Conservation (phyloP, 768 basidiomycete genomes). For the Boletus sp. region DNA sequence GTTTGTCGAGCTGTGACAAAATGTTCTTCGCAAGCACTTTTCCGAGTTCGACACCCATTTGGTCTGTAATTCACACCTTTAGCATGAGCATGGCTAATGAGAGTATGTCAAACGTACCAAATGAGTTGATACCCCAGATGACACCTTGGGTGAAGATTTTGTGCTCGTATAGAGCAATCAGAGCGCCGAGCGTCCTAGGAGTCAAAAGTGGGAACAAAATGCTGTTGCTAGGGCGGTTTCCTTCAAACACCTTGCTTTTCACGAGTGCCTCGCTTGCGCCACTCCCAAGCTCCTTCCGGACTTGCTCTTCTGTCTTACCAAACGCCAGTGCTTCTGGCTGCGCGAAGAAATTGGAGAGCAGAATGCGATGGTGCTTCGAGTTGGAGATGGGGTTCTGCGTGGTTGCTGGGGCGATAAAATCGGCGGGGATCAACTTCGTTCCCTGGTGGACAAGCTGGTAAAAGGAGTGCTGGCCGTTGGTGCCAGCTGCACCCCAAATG, state of each 20-base stretch:
- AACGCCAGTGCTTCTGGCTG: conserved; percentile 98
- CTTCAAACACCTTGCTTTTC: conserved; percentile 98
- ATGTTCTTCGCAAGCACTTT: conserved; percentile 98
- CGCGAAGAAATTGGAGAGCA: conserved; percentile 97
- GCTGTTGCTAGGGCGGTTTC: conserved; percentile 94
- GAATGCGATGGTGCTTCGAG: conserved; percentile 95
- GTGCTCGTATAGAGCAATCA: conserved; percentile 94
- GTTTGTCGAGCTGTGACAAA: conserved; percentile 77
- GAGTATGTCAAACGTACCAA: conserved; percentile 51
- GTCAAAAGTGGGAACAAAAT: conserved; percentile 93
- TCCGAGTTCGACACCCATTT: conserved; percentile 99
- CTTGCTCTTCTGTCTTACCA: conserved; percentile 92
- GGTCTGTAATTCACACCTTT: conserved; percentile 49
- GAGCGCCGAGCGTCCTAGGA: conserved; percentile 80
- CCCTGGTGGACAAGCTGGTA: conserved; percentile 97
- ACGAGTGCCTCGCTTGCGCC: conserved; percentile 79
- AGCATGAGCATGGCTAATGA: not conserved
- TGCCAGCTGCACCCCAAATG: conserved; percentile 98
- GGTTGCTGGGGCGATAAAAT: conserved; percentile 88
- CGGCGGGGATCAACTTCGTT: conserved; percentile 86
- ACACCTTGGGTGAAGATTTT: conserved; percentile 99
- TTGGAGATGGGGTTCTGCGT: conserved; percentile 83
- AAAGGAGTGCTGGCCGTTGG: conserved; percentile 99
- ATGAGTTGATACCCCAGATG: conserved; percentile 98
- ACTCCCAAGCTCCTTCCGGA: conserved; percentile 62